Percentiles rank a stretch among this genome's conserved stretches.
Conservation (phyloP, 139 green algal genomes). For the Closterium sp. region DNA sequence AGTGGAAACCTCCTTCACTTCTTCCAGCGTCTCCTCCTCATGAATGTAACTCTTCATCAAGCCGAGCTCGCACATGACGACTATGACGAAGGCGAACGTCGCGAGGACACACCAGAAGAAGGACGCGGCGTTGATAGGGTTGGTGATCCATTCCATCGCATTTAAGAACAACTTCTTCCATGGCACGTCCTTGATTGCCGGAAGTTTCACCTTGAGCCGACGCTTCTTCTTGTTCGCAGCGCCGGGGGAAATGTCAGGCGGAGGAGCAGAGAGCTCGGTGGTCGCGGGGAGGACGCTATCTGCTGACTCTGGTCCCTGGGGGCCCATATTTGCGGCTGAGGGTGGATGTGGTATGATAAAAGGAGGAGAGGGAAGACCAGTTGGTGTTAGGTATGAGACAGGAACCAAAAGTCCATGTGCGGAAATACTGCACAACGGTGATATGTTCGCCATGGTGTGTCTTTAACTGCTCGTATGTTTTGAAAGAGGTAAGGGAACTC, state of each 20-base stretch:
- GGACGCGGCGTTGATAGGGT: neutral
- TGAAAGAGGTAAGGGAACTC: too few species aligned
- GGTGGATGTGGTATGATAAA: neutral
- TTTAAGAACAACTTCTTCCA: neutral
- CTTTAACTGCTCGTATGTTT: too few species aligned
- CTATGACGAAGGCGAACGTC: neutral
- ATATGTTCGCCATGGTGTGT: too few species aligned
- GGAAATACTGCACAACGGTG: too few species aligned
- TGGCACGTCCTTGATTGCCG: neutral
- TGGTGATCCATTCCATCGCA: neutral
- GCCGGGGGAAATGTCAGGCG: neutral
- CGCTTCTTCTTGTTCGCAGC: neutral
- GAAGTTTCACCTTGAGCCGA: neutral
- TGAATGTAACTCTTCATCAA: neutral
- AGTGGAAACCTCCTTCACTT: conserved; percentile 11
- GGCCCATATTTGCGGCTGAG: neutral
- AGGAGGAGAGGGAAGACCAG: neutral
- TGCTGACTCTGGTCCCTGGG: neutral
- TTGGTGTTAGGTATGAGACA: too few species aligned
- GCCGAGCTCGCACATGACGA: neutral
- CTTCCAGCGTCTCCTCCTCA: neutral
- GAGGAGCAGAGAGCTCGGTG: neutral
- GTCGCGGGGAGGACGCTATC: neutral
- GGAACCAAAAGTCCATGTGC: too few species aligned
- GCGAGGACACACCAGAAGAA: conserved; percentile 6